phyloP scores from a whole-genome alignment of 2,329 filamentous ascomycete species.

The Aspergillus jensenii region DNA sequence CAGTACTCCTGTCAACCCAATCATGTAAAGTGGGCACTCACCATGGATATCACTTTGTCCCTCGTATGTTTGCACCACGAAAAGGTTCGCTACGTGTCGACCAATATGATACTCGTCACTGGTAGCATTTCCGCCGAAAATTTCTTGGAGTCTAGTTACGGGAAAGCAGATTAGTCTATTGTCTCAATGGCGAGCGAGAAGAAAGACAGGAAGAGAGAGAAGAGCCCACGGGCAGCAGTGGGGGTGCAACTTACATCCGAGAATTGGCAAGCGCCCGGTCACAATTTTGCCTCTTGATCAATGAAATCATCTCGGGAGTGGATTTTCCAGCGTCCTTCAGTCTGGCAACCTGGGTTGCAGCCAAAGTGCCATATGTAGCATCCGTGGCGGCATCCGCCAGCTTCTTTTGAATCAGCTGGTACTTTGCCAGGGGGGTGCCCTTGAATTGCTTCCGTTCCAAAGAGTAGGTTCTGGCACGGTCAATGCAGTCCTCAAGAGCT shows the following conservation, averaged over 20 bases:
- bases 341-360: constrained; percentile 84
- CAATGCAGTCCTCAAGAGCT: constrained; percentile 87
- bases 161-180: neutral
- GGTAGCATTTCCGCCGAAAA: constrained; percentile 97
- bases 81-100: constrained; percentile 91
- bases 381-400: constrained; percentile 89
- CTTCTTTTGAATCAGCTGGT: constrained; percentile 98
- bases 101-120: constrained; percentile 97
- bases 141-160: constrained; percentile 70
- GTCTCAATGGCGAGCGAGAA: neutral
- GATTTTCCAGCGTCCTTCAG: constrained; percentile 89
- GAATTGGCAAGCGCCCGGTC: constrained; percentile 81
- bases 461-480: constrained; percentile 78
- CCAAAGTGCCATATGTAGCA: constrained; percentile 85
- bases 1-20: neutral
- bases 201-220: neutral
- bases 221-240: neutral
- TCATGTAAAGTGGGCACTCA: constrained; percentile 51
- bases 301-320: constrained; percentile 90
- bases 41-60: constrained; percentile 97
- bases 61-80: constrained; percentile 97
- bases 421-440: constrained; percentile 88
- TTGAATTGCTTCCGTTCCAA: constrained; percentile 95
- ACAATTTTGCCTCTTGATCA: constrained; percentile 98
- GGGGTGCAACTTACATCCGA: constrained; percentile 53